Conservation (phyloP, 257 asterid species). For the Perilla frutescens region DNA sequence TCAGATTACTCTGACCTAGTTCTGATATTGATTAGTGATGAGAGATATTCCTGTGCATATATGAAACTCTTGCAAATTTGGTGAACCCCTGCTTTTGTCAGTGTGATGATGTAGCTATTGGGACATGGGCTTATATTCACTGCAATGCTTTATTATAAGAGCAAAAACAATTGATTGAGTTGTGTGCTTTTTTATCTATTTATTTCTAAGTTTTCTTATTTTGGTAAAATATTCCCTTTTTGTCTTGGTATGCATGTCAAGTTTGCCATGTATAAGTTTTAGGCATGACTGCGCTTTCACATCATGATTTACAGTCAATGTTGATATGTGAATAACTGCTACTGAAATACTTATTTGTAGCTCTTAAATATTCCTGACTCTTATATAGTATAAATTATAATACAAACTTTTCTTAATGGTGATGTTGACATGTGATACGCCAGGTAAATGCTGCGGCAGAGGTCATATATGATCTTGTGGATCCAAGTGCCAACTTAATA, state of each 20-base stretch:
- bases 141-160: constrained; percentile 1
- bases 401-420: constrained; percentile 4
- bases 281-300: no score
- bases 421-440: constrained; percentile 21
- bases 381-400: neutral
- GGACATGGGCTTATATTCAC: neutral
- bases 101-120: neutral
- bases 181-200: no score
- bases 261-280: no score
- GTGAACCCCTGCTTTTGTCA: neutral
- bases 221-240: no score
- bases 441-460: constrained; percentile 98
- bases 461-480: constrained; percentile 98
- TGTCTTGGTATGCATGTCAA: no score
- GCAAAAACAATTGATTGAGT: constrained; percentile 1
- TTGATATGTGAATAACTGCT: constrained; percentile 5
- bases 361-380: neutral
- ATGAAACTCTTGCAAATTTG: neutral
- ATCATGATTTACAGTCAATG: no score
- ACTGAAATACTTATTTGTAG: neutral
- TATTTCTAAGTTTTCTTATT: no score
- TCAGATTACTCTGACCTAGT: neutral
- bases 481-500: constrained; percentile 95
- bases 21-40: neutral
- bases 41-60: constrained; percentile 6